A percentile compares a stretch with the other conserved stretches of the same genome.
Evolutionary conservation across 306 rosid species (phyloP).

Genomic region (Begonia fuchsioides): DNA sequence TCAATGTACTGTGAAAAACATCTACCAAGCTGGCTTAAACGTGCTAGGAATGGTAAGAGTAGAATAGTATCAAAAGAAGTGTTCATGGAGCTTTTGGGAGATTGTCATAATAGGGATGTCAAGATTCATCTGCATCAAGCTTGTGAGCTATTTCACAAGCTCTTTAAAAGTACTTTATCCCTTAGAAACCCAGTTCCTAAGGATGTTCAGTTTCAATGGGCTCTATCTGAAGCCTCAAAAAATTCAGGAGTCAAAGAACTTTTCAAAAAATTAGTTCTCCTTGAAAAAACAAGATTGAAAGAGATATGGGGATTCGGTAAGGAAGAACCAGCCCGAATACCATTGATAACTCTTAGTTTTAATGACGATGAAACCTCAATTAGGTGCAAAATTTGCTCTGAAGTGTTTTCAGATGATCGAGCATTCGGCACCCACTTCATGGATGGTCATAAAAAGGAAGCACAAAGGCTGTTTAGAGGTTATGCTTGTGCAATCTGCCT

Average conservation of each 20-base stretch:
- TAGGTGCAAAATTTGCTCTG: constrained; percentile 69
- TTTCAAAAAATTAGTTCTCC: constrained; percentile 53
- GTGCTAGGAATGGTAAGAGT: constrained; percentile 97
- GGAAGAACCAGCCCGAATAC: constrained; percentile 46
- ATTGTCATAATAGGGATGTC: constrained; percentile 44
- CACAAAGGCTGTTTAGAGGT: constrained; percentile 96
- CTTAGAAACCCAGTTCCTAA: constrained; percentile 83
- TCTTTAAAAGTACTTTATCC: constrained; percentile 82
- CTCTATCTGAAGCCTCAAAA: constrained; percentile 82
- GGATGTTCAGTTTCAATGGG: constrained; percentile 97
- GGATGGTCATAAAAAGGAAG: constrained; percentile 93
- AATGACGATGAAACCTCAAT: constrained; percentile 33
- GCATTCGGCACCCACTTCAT: constrained; percentile 83
- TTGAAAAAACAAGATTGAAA: constrained; percentile 62
- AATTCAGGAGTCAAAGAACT: constrained; percentile 43
- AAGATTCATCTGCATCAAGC: constrained; percentile 72
- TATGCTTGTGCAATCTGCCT: constrained; percentile 93
- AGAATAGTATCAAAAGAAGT: constrained; percentile 90
- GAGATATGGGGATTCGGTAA: constrained; percentile 60
- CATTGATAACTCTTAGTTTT: constrained; percentile 25
- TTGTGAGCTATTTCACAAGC: constrained; percentile 90
- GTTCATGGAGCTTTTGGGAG: constrained; percentile 69
- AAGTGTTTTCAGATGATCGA: constrained; percentile 57
- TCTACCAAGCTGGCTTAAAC: constrained; percentile 97
- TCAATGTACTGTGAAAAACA: constrained; percentile 76